phyloP scores from a whole-genome alignment of 1,139 yeast species.

The Pichia sorboxylosa region DNA sequence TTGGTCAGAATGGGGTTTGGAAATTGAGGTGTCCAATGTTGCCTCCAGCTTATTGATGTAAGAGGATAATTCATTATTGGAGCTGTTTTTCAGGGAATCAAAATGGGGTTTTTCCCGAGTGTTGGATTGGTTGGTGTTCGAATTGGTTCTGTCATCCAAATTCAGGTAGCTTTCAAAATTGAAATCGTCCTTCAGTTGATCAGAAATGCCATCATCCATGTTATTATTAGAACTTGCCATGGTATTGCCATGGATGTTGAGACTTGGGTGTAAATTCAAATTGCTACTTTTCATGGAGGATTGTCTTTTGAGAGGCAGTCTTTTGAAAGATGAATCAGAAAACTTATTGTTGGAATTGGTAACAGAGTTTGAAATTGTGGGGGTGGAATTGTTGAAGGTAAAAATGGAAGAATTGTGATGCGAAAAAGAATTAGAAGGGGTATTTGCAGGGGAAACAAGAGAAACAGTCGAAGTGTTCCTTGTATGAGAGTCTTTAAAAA shows the following conservation, averaged over 20 bases:
- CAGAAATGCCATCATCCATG: slow-evolving; percentile 2
- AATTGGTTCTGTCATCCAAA: slow-evolving; percentile 15
- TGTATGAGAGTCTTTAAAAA: too few relatives aligned
- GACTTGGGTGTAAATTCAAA: too few relatives aligned
- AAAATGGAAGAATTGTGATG: neutral
- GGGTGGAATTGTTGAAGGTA: too few relatives aligned
- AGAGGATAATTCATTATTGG: slow-evolving; percentile 17
- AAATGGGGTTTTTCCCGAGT: too few relatives aligned
- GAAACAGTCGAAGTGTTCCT: too few relatives aligned
- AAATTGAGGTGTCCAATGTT: slow-evolving; percentile 14
- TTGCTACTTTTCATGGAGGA: neutral
- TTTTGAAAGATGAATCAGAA: slow-evolving; percentile 3
- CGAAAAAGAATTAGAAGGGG: neutral
- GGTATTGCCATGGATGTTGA: too few relatives aligned
- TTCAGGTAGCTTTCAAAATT: slow-evolving; percentile 22
- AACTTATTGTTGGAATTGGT: neutral
- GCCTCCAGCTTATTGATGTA: slow-evolving; percentile 23
- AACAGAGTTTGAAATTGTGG: too few relatives aligned
- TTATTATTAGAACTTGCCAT: slow-evolving; percentile 1
- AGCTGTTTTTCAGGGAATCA: slow-evolving; percentile 3
- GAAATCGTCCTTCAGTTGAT: slow-evolving; percentile 14
- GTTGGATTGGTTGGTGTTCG: too few relatives aligned
- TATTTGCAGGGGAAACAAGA: too few relatives aligned
- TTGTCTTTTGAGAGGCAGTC: slow-evolving; percentile 1
- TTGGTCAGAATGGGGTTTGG: slow-evolving; percentile 2